Base-by-base conservation (phyloP, 208 protist species). In the Trypanosoma grayi region DNA sequence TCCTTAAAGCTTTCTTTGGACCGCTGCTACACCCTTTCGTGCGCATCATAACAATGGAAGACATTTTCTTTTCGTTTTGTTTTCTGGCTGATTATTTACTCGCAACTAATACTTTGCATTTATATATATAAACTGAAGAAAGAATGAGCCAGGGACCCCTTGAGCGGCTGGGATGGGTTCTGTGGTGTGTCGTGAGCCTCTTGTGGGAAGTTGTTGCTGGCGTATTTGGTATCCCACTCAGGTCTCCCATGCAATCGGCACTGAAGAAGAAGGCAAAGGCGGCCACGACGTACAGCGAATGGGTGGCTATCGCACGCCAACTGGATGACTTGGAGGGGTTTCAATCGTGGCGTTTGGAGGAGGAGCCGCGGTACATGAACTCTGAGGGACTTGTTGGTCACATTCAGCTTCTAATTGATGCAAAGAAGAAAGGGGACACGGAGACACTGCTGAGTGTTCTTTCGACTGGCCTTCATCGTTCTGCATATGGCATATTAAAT, bases 311-410 rank as follows among this genome's bases (percentile, higher is more conserved):
- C 25, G 74, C 73, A 33, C 52, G 69, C 40, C 63, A 73, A 51
- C 60, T 90, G 28, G 72, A 83, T 45, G 74, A 90, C 20, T 41
- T 87, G 28, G 60, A 90, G 33, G 81, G 70, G 41, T 82, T 80
- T 71, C 59, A 75, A 46, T 33, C 64, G 41, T 86, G 79, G 77
- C 55, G 77, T 51, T 66, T 70, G 7, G 41, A 79, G 44, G 74
- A 74, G 50, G 39, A 53, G 45, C 64, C 70, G 40, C 10, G 60
- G 0, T 68, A 64, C 28, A 81, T 85, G 48, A 77, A 71, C 34
- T 81, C 75, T 47, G 61, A 77, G 25, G 76, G 77, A n/a, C 60
- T 86, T 24, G 67, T 75, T 60, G 58, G 60, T 18, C 56, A 48
- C 22, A 80, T 79, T 43, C 70, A 76, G 37, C 46, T 78, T 37